Percentiles rank a stretch among this genome's conserved stretches.
Evolutionary conservation across 176 grass and related monocot genomes (phyloP).

Genomic region (Carex scoparia): DNA sequence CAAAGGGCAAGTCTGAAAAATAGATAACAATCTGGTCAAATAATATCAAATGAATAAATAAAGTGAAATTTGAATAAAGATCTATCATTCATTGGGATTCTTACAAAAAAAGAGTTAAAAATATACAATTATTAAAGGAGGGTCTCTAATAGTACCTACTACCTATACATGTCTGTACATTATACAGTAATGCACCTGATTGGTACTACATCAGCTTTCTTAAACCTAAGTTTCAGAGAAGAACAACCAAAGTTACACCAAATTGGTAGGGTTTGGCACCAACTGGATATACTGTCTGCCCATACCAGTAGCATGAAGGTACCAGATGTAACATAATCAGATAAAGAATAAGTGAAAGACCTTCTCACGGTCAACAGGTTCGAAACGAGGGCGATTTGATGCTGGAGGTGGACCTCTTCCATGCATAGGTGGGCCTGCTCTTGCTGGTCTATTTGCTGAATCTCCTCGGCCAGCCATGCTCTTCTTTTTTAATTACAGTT

Average conservation of each 20-base stretch:
- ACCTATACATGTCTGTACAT: background rate
- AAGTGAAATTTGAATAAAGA: background rate
- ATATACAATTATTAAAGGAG: background rate
- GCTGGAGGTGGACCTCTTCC: slow-evolving; percentile 63
- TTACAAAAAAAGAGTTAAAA: background rate
- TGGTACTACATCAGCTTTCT: background rate
- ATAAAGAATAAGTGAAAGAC: slow-evolving; percentile 14
- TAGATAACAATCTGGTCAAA: slow-evolving; percentile 11
- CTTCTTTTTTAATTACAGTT: background rate
- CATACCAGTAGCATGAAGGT: background rate
- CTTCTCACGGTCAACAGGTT: slow-evolving; percentile 93
- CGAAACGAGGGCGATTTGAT: slow-evolving; percentile 45
- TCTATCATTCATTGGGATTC: background rate
- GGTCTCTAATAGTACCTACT: background rate
- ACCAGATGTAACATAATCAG: background rate
- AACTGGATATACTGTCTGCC: background rate
- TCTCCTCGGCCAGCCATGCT: slow-evolving; percentile 36
- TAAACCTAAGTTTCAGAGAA: background rate
- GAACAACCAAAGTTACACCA: background rate
- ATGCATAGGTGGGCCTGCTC: slow-evolving; percentile 53
- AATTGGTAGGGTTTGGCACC: background rate
- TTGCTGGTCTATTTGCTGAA: slow-evolving; percentile 48
- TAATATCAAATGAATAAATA: background rate
- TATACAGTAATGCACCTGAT: background rate
- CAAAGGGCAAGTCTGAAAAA: slow-evolving; percentile 87